Evolutionary conservation across 2,329 filamentous ascomycete species (phyloP), one percentile per base, ranked within the genome.

Genomic region (Phyllosticta paracitricarpa): DNA sequence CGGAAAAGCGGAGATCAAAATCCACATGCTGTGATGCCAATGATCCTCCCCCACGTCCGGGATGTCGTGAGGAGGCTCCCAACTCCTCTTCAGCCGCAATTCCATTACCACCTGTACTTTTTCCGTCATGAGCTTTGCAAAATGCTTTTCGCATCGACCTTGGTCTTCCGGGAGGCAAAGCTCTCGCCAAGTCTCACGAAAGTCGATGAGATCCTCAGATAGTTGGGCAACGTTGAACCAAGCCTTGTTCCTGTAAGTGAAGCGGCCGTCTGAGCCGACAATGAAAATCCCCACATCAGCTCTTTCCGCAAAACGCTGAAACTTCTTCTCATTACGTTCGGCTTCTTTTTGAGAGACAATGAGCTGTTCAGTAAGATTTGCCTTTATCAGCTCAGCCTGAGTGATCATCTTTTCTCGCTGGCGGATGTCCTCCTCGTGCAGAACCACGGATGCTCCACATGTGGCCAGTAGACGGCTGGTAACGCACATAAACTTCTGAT

Each of bases 211-310:
- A 10, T 63, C 56, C 14, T 57, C 60, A 10, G 66, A 65, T 4
- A 66, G 33, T 28, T 66, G 64, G 57, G 75, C 69, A 53, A 76
- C 68, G 1, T 73, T 70, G 28, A 68, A 70, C 68, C 75, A 78
- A 3, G 70, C 67, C 54, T 77, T 69, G 56, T 78, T 78, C 6
- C 73, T 67, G 62, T 77, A 76, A 0, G 73, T 67, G 14, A 73
- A 72, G 8, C 64, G 65, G 2, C 76, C 75, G 19, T 68, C 59
- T 4, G 68, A 61, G 19, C 70, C 68, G 40, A 74, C 68, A 48
- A 74, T 72, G 61, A 75, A 77, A 58, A 78, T 78, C 1, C 71
- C 76, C 3, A 76, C 69, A 3, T 75, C 74, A 5, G 73, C 68
- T 5, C 71, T 66, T 51, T 73, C 70, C 2, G 75, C 74, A 64